Percentiles rank a stretch among this genome's conserved stretches.
Conservation (phyloP, 495 filamentous ascomycete species). For the Xylaria scruposa region DNA sequence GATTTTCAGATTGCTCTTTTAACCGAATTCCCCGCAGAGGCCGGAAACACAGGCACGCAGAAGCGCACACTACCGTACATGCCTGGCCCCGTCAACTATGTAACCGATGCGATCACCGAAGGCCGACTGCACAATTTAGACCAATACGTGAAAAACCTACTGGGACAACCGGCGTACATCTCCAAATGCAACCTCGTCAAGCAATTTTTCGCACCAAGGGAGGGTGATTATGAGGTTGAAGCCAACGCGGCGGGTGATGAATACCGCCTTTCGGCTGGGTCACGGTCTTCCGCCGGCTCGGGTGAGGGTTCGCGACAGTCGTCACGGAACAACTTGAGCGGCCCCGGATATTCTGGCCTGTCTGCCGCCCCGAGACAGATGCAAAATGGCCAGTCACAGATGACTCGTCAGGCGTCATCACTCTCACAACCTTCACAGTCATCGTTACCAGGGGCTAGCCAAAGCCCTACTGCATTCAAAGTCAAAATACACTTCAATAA, state of each 20-base stretch:
- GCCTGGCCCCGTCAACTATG: conserved; percentile 97
- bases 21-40: conserved; percentile 91
- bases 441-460: conserved; percentile 56
- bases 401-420: conserved; percentile 76
- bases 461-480: conserved; percentile 65
- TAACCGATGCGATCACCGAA: conserved; percentile 95
- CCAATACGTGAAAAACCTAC: conserved; percentile 90
- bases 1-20: conserved; percentile 97
- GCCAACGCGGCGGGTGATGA: conserved; percentile 68
- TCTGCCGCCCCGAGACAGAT: conserved; percentile 64
- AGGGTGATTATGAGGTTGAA: conserved; percentile 93
- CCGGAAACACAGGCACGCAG: conserved; percentile 78
- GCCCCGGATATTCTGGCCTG: conserved; percentile 59
- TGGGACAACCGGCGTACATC: conserved; percentile 84
- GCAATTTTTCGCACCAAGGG: conserved; percentile 86
- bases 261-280: conserved; percentile 71
- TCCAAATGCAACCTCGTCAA: conserved; percentile 81
- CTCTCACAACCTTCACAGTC: conserved; percentile 72
- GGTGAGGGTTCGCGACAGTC: conserved; percentile 74
- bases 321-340: conserved; percentile 72
- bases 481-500: conserved; percentile 94
- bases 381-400: conserved; percentile 63
- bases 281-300: conserved; percentile 70
- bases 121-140: conserved; percentile 90
- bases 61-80: conserved; percentile 93